Evolutionary conservation across 148 eudicot species (phyloP), one percentile per base, ranked within the genome.

Genomic region (Cornus kousa): DNA sequence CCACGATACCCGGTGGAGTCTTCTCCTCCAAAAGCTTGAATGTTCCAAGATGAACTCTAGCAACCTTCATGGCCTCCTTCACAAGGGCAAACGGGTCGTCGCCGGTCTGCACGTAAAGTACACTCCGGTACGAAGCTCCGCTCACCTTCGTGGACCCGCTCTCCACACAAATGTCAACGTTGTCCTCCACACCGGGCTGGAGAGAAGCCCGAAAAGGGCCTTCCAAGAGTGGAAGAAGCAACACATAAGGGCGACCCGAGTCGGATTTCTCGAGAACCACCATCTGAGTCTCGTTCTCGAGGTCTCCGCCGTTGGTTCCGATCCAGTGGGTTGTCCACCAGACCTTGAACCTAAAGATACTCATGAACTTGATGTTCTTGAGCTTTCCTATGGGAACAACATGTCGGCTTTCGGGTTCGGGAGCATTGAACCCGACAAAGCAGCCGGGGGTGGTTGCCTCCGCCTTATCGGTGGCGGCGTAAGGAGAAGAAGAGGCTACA

Each of bases 271-370:
- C 93, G 5, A 94, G 92, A 70, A 94, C 77, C 43, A 94, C 76
- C 23, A 94, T 86, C 64, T 95, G 98, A 31, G 98, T 95, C 82
- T 95, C 98, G 33, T 84, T 74, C 71, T 94, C 98, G 20, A 94
- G 78, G 74, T 94, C 97, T 19, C 85, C 71, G 20, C 98, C 98
- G 46, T 87, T 91, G 10, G 88, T 66, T 65, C 98, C 98, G 16
- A 75, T 53, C 98, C 98, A 94, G 73, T 92, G 98, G 70, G 98
- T 94, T 2, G 97, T 92, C 98, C 98, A 94, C 98, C 98, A 94
- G 20, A 94, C 97, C 78, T 94, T 94, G 85, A 94, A 94, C 87
- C 98, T 35, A 77, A 94, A 94, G 7, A 94, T 94, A 69, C 91
- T 89, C 98, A 91, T 92, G 85, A 94, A 94, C 12, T 73, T 77